Percentiles rank a stretch among this genome's conserved stretches.
phyloP scores from a whole-genome alignment of 257 asterid species.

The Ehretia macrophylla region DNA sequence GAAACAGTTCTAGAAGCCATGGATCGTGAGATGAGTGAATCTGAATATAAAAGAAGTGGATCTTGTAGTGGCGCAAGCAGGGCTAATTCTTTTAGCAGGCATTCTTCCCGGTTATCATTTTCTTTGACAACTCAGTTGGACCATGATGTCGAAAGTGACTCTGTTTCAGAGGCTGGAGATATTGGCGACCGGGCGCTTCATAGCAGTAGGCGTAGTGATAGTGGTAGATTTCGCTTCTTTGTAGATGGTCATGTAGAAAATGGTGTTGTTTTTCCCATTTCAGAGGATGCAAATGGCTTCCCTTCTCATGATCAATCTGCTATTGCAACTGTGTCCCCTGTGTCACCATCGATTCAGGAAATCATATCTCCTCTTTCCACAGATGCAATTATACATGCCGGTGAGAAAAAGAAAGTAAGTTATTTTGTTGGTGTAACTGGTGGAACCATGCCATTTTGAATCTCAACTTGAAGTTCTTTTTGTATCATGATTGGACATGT shows the following conservation, averaged over 20 bases:
- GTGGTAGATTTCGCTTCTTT: conserved; percentile 45
- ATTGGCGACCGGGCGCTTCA: conserved; percentile 80
- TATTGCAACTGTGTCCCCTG: conserved; percentile 5
- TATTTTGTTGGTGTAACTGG: neutral
- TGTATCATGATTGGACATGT: neutral
- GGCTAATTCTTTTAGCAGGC: conserved; percentile 41
- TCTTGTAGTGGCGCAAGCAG: conserved; percentile 41
- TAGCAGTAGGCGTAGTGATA: conserved; percentile 44
- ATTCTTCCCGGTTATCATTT: conserved; percentile 31
- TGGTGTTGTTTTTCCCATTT: conserved; percentile 41
- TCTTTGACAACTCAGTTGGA: conserved; percentile 26
- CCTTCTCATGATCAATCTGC: conserved; percentile 1
- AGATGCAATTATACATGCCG: conserved; percentile 32
- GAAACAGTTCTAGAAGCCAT: conserved; percentile 7
- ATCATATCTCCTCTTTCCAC: conserved; percentile 5
- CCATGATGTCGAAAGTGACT: conserved; percentile 40
- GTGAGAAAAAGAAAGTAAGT: conserved; percentile 38
- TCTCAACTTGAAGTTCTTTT: too few relatives aligned
- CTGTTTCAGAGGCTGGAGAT: conserved; percentile 89
- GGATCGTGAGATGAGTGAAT: conserved; percentile 37
- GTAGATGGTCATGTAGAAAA: conserved; percentile 33
- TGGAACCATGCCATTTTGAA: neutral
- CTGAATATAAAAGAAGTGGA: conserved; percentile 33
- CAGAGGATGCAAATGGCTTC: conserved; percentile 21
- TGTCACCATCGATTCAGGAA: conserved; percentile 17